Conservation (phyloP, 805 yeast genomes). For the Zygosaccharomyces kombuchaensis region DNA sequence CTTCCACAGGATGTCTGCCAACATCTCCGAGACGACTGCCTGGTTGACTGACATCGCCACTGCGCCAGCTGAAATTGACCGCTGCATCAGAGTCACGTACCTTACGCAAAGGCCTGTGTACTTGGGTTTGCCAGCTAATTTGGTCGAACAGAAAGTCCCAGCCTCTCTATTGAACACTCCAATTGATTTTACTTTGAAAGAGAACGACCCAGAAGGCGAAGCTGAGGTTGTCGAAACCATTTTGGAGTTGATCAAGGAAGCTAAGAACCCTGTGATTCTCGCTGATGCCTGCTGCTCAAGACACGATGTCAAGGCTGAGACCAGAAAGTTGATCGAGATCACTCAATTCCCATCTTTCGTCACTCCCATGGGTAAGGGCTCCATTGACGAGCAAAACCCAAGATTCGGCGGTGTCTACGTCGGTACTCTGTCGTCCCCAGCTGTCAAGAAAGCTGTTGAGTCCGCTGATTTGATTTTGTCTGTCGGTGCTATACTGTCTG, state of each 20-base stretch:
- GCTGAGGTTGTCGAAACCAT: slow-evolving; percentile 55
- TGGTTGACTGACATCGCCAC: slow-evolving; percentile 57
- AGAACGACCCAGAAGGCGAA: slow-evolving; percentile 60
- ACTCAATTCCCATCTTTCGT: slow-evolving; percentile 80
- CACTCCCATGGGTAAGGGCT: slow-evolving; percentile 89
- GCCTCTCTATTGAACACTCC: slow-evolving; percentile 56
- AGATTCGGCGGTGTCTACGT: slow-evolving; percentile 83
- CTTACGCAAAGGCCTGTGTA: slow-evolving; percentile 76
- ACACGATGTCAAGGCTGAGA: slow-evolving; percentile 65
- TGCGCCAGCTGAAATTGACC: slow-evolving; percentile 70
- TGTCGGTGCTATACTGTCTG: slow-evolving; percentile 79
- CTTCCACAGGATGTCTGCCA: slow-evolving; percentile 72
- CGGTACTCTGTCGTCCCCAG: slow-evolving; percentile 73
- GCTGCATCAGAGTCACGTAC: slow-evolving; percentile 68
- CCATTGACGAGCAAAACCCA: slow-evolving; percentile 65
- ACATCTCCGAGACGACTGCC: slow-evolving; percentile 63
- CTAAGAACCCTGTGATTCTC: slow-evolving; percentile 67
- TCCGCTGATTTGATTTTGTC: slow-evolving; percentile 70
- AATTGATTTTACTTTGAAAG: slow-evolving; percentile 53
- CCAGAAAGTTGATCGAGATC: slow-evolving; percentile 53
- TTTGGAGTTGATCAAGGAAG: slow-evolving; percentile 47
- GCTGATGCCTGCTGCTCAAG: slow-evolving; percentile 87
- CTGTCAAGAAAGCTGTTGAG: slow-evolving; percentile 68
- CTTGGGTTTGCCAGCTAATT: slow-evolving; percentile 77
- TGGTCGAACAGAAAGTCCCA: slow-evolving; percentile 62